phyloP scores from a whole-genome alignment of 805 yeast species.

The Starmerella davenportii region DNA sequence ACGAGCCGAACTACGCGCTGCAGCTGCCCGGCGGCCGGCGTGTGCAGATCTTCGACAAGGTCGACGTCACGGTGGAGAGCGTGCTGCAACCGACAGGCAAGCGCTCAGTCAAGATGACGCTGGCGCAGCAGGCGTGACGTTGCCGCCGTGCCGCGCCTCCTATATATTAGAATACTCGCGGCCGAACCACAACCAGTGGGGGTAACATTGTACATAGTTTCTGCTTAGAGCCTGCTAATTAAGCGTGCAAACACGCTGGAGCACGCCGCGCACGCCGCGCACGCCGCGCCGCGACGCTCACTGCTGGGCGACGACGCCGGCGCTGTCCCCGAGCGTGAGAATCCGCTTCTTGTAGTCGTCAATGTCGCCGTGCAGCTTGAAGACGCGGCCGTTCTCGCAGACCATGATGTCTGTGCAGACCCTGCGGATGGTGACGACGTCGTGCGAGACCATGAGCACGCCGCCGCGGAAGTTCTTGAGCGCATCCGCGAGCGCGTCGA shows the following conservation, averaged over 20 bases:
- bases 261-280: no score
- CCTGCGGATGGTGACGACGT: conserved; percentile 70
- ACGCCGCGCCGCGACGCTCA: no score
- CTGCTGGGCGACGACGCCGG: conserved; percentile 86
- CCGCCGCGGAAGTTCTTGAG: conserved; percentile 83
- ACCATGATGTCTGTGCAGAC: conserved; percentile 95
- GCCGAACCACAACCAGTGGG: no score
- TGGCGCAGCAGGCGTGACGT: conserved; percentile 8
- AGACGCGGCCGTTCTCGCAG: conserved; percentile 68
- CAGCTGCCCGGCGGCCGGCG: conserved; percentile 33
- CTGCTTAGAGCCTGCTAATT: no score
- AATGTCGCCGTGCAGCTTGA: conserved; percentile 62
- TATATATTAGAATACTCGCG: no score
- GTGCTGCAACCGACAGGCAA: conserved; percentile 72
- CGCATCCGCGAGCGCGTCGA: conserved; percentile 88
- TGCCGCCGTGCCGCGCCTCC: no score
- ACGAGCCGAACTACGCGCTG: conserved; percentile 62
- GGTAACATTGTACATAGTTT: no score
- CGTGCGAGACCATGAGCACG: conserved; percentile 93
- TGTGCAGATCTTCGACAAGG: conserved; percentile 66
- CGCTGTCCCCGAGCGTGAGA: conserved; percentile 51
- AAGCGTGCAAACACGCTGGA: no score
- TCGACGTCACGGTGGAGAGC: conserved; percentile 65
- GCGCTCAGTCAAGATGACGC: conserved; percentile 62
- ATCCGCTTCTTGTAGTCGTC: conserved; percentile 81